phyloP scores from a whole-genome alignment of 2,329 filamentous ascomycete genomes.

The Alternaria brassicae region DNA sequence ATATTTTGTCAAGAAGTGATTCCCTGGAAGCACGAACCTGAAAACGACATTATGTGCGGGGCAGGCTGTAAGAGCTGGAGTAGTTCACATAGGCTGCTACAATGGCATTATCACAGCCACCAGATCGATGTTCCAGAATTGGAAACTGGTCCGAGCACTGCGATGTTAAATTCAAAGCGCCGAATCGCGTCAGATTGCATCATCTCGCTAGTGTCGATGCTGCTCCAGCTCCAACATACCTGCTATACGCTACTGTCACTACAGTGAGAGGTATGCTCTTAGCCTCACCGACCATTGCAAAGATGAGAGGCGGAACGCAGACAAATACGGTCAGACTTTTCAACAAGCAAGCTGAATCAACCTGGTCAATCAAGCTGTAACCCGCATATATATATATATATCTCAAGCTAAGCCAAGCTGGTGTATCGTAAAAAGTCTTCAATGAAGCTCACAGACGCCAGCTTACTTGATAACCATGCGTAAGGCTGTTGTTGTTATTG shows the following conservation, averaged over 20 bases:
- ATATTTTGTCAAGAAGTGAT: not conserved
- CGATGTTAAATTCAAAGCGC: conserved; percentile 15
- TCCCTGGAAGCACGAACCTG: not conserved
- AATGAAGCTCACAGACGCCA: too few species aligned
- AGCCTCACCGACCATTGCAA: not conserved
- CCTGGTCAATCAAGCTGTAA: too few species aligned
- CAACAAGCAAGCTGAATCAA: too few species aligned
- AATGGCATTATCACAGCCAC: not conserved
- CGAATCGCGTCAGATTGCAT: conserved; percentile 28
- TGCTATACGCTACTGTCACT: not conserved
- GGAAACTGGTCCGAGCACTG: conserved; percentile 6
- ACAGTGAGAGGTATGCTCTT: not conserved
- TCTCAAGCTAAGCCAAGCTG: too few species aligned
- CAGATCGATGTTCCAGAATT: not conserved
- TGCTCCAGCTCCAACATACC: conserved; percentile 22
- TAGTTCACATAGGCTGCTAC: not conserved
- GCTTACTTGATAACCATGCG: too few species aligned
- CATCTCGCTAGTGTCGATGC: conserved; percentile 24
- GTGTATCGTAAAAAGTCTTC: too few species aligned
- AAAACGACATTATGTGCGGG: not conserved
- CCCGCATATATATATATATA: too few species aligned
- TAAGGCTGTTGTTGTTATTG: too few species aligned
- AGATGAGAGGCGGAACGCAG: not conserved
- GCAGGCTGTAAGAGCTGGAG: not conserved
- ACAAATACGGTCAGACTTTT: not conserved